Evolutionary conservation across 345 rosid species (phyloP), one percentile per base, ranked within the genome.

Genomic region (Aquilaria sinensis): DNA sequence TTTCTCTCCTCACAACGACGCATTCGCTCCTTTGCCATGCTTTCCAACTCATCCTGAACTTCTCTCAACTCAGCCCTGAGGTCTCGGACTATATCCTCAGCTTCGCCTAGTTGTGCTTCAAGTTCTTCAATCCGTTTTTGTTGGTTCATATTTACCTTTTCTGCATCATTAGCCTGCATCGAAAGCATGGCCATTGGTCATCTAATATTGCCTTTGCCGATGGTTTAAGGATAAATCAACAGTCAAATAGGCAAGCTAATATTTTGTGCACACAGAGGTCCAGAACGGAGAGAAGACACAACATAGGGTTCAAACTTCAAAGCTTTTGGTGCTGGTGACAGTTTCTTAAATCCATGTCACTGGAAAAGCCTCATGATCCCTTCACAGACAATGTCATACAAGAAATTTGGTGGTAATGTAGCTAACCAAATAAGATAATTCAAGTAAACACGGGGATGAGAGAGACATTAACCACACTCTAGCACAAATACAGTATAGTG

Each of bases 71-170:
- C 96, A 67, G 78, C 72, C 73, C 91, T 81, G 57, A 92, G 89
- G 65, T 89, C 98, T 77, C 80, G 82, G 41, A 85, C 96, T 51
- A 84, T 82, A 74, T 84, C 92, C 77, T 87, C 87, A 61, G 96
- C 92, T 81, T 89, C 98, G 61, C 88, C 89, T 33, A 92, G 83
- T 72, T 78, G 98, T 68, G 93, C 86, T 73, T 92, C 96, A 62
- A 92, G 90, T 75, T 89, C 98, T 33, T 81, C 91, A 64, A 92
- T 81, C 77, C 72, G 87, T 62, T 53, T 80, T 61, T 75, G 83
- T 66, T 82, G 92, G 71, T 62, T 69, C 69, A 76, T 57, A 49
- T 85, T 70, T 58, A 64, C 57, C 69, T 63, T 73, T 73, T 82
- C 85, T 63, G 98, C 80, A 78, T 89, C 96, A 70, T 71, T 85